These are phyloP conservation scores for Orbilia quercus DNA, from an alignment of 2,329 filamentous ascomycete genomes.

Conservation along the genomic window DNA sequence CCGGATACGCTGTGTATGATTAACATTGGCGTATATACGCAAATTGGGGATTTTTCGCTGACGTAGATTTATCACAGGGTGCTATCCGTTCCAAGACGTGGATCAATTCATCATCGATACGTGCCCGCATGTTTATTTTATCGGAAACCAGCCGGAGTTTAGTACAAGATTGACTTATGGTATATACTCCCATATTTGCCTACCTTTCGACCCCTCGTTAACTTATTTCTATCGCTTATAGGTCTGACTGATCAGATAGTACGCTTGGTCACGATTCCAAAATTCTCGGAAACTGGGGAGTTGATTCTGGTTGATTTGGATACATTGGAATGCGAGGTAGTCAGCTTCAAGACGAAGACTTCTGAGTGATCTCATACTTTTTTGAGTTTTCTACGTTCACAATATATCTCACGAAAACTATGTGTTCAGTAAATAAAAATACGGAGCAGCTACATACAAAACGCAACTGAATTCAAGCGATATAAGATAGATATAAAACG, in stretches of 20 bases:
- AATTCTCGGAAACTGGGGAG: constrained; percentile 80
- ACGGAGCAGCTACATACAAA: too few species aligned
- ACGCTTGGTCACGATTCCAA: constrained; percentile 83
- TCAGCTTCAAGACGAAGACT: constrained; percentile 66
- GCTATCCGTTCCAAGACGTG: constrained; percentile 93
- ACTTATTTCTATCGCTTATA: constrained; percentile 17
- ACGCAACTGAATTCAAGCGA: too few species aligned
- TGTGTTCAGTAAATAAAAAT: too few species aligned
- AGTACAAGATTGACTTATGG: constrained; percentile 75
- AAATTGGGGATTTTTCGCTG: constrained; percentile 22
- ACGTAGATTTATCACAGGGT: constrained; percentile 70
- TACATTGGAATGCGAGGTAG: constrained; percentile 79
- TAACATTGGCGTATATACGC: constrained; percentile 34
- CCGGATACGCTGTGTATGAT: constrained; percentile 91
- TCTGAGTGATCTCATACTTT: background rate
- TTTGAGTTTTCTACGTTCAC: background rate
- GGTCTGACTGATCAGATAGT: constrained; percentile 75
- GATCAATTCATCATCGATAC: constrained; percentile 86
- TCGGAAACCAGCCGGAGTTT: constrained; percentile 84
- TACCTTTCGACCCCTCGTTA: background rate
- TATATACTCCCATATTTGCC: background rate
- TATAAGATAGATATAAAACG: too few species aligned
- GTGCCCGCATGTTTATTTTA: constrained; percentile 91
- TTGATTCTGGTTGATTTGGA: constrained; percentile 86
- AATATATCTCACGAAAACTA: too few species aligned